Evolutionary conservation across 176 grass and related monocot genomes (phyloP).

Genomic region (Ensete glaucum): DNA sequence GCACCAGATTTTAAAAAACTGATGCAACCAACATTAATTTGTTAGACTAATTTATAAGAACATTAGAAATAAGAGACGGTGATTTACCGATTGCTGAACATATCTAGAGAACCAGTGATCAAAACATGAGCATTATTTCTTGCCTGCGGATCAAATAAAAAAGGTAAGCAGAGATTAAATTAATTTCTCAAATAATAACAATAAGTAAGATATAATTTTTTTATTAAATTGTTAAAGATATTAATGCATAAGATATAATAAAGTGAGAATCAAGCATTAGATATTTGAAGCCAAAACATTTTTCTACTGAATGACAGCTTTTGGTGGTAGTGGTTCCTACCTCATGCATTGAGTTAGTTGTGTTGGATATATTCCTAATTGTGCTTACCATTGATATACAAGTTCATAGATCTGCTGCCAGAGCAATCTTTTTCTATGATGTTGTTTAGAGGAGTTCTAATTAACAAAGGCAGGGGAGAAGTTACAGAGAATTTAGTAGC

Average conservation of each 20-base stretch:
- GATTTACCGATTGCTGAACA: conserved; percentile 72
- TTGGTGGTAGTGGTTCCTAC: not conserved
- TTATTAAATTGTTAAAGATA: not conserved
- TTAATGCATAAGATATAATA: not conserved
- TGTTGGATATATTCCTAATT: not conserved
- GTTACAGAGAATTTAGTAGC: too few relatives aligned
- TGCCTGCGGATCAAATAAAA: conserved; percentile 40
- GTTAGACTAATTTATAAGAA: not conserved
- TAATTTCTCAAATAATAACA: not conserved
- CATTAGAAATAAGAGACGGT: conserved; percentile 6
- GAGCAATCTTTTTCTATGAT: not conserved
- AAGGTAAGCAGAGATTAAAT: not conserved
- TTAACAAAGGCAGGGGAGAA: too few relatives aligned
- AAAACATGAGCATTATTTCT: conserved; percentile 88
- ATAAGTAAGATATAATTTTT: not conserved
- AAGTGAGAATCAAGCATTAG: not conserved
- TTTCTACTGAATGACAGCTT: not conserved
- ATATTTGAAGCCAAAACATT: not conserved
- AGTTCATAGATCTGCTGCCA: not conserved
- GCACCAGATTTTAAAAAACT: conserved; percentile 74
- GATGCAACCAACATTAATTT: conserved; percentile 5
- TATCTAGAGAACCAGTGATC: conserved; percentile 78
- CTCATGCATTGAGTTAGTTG: not conserved
- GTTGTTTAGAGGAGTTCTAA: too few relatives aligned
- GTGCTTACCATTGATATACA: not conserved